Base-by-base conservation (phyloP, 2,329 filamentous ascomycete genomes). In the Acrocalymma vagum region DNA sequence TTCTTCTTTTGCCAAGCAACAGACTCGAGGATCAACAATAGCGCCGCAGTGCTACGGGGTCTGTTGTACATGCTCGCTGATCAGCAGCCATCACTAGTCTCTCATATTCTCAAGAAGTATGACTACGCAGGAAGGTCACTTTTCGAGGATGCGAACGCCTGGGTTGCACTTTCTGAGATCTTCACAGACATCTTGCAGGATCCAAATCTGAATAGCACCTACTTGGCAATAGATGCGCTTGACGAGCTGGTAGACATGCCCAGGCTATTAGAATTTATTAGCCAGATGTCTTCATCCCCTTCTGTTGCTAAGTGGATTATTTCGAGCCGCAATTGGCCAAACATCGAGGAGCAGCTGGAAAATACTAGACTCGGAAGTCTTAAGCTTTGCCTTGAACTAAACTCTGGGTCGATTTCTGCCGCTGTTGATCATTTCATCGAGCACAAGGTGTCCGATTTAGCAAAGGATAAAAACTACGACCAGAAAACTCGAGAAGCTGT, bases 221-320 rank as follows among this genome's bases (percentile, higher is more conserved):
- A 63, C 45, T 35, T 80, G 4, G 43, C 78, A 9, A 55, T 80
- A 27, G 74, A 79, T 53, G 76, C 74, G 1, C 70, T 79, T 1
- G 75, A 80, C 41, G 75, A 79, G 50, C 78, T 72, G 45, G 42
- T 31, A 10, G 29, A 35, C 11, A 6, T 38, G 20, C 41, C 29
- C 9, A 38, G 35, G 11, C 14, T 40, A 17, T 18, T 40, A 3
- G 13, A 24, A 2, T 33, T 40, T 17, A 16, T 34, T 13, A 17
- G 8, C 6, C 10, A 33, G 29, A 7, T 17, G 5, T 40, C 17
- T 4, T 33, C 30, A 27, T 9, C 23, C 11, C 22, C 23, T 8
- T 64, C 52, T 23, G 42, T 52, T 13, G 36, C 27, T 7, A 45
- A 45, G 16, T 45, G 34, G 39, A 32, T 47, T 6, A 20, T 43